phyloP scores from a whole-genome alignment of 1,284 basidiomycete species.

The Lignosus rhinocerotis region DNA sequence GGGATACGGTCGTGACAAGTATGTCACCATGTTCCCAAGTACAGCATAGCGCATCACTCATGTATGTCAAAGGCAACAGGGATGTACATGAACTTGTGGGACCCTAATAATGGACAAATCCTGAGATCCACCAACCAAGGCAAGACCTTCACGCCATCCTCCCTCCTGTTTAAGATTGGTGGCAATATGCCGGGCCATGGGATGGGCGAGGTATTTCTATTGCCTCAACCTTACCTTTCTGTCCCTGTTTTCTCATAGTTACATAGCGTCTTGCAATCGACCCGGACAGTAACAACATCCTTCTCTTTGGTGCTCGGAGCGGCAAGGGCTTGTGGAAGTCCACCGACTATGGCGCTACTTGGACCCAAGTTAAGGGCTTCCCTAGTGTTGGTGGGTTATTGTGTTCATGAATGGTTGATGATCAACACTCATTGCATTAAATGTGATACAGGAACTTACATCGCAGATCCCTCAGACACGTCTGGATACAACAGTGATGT shows the following conservation, averaged over 20 bases:
- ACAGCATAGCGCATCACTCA: not conserved
- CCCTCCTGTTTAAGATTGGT: constrained; percentile 62
- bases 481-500: constrained; percentile 57
- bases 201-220: constrained; percentile 36
- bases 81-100: constrained; percentile 69
- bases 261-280: constrained; percentile 60
- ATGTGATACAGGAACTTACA: constrained; percentile 46
- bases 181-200: constrained; percentile 74
- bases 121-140: constrained; percentile 63
- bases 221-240: not conserved
- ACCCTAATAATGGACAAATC: constrained; percentile 66
- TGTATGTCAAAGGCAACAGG: constrained; percentile 46
- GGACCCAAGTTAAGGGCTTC: constrained; percentile 58
- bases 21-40: not conserved
- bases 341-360: constrained; percentile 54
- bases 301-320: constrained; percentile 63
- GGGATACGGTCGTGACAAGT: no score
- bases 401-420: not conserved
- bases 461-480: constrained; percentile 54
- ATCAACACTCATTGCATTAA: not conserved
- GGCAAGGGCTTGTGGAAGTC: constrained; percentile 69
- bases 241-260: not conserved
- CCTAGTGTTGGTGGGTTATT: constrained; percentile 48
- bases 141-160: constrained; percentile 49
- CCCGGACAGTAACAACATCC: constrained; percentile 58